Percentiles rank a stretch among this genome's conserved stretches.
These are phyloP conservation scores for Globisporangium takayamanum DNA, from an alignment of 352 stramenopile species.

Conservation along the genomic window DNA sequence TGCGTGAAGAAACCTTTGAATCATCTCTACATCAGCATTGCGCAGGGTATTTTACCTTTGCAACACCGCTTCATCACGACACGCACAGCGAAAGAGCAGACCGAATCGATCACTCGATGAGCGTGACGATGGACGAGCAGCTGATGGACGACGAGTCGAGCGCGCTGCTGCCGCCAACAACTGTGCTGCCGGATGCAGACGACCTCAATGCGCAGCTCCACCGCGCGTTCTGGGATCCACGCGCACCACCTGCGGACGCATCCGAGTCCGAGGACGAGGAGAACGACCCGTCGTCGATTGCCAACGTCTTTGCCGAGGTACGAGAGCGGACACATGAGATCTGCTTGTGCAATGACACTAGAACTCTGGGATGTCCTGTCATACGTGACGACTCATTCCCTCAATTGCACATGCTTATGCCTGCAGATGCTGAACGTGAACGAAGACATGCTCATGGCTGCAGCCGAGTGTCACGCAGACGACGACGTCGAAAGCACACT, in stretches of 20 bases:
- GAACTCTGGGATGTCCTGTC: background rate
- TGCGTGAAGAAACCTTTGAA: no score
- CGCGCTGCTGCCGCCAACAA: background rate
- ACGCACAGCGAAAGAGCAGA: no score
- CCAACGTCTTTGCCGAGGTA: conserved; percentile 65
- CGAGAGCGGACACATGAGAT: background rate
- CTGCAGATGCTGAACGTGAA: conserved; percentile 66
- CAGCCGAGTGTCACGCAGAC: conserved; percentile 57
- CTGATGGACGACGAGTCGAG: no score
- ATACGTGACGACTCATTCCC: background rate
- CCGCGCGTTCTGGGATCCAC: conserved; percentile 5
- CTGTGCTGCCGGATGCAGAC: background rate
- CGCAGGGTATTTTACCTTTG: no score
- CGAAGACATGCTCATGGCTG: conserved; percentile 59
- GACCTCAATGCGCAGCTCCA: background rate
- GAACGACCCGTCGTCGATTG: conserved; percentile 43
- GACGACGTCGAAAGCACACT: conserved; percentile 39
- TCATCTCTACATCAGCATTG: no score
- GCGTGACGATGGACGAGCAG: background rate
- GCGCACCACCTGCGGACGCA: background rate
- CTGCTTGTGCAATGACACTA: background rate
- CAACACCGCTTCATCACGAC: no score
- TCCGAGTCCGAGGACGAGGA: conserved; percentile 21
- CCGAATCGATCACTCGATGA: no score
- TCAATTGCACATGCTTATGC: background rate